These are phyloP conservation scores for Phialophora macrospora DNA, from an alignment of 2,329 filamentous ascomycete species.

Conservation along the genomic window DNA sequence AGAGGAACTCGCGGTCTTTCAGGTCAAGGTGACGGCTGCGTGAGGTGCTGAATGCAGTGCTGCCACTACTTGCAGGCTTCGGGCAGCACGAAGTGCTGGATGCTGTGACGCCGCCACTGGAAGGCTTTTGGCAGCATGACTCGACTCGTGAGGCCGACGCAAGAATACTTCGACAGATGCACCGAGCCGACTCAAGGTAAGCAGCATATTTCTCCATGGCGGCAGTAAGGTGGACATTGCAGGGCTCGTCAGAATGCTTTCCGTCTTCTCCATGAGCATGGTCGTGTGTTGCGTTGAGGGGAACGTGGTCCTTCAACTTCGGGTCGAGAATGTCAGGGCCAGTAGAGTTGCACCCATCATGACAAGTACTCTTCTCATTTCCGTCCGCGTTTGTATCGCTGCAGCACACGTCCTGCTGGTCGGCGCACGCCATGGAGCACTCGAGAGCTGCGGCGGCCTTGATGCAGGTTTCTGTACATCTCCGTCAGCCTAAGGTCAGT, in stretches of 20 bases:
- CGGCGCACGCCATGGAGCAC: slow-evolving; percentile 19
- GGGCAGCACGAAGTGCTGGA: slow-evolving; percentile 10
- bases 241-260: slow-evolving; percentile 33
- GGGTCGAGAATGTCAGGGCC: background rate
- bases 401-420: slow-evolving; percentile 4
- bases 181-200: slow-evolving; percentile 40
- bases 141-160: slow-evolving; percentile 14
- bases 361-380: slow-evolving; percentile 6
- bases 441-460: slow-evolving; percentile 27
- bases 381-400: background rate
- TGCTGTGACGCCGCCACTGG: slow-evolving; percentile 1
- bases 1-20: slow-evolving; percentile 17
- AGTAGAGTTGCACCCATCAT: slow-evolving; percentile 6
- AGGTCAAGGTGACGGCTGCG: slow-evolving; percentile 22
- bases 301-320: slow-evolving; percentile 1
- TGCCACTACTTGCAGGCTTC: slow-evolving; percentile 1
- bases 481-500: slow-evolving; percentile 11
- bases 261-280: slow-evolving; percentile 36
- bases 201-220: slow-evolving; percentile 40
- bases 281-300: slow-evolving; percentile 20
- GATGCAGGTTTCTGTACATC: slow-evolving; percentile 25
- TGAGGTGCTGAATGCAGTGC: slow-evolving; percentile 8
- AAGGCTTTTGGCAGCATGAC: slow-evolving; percentile 15
- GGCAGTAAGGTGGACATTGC: slow-evolving; percentile 37
- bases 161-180: slow-evolving; percentile 41